Evolutionary conservation across 768 basidiomycete species (phyloP).

Genomic region (Russula abietina): DNA sequence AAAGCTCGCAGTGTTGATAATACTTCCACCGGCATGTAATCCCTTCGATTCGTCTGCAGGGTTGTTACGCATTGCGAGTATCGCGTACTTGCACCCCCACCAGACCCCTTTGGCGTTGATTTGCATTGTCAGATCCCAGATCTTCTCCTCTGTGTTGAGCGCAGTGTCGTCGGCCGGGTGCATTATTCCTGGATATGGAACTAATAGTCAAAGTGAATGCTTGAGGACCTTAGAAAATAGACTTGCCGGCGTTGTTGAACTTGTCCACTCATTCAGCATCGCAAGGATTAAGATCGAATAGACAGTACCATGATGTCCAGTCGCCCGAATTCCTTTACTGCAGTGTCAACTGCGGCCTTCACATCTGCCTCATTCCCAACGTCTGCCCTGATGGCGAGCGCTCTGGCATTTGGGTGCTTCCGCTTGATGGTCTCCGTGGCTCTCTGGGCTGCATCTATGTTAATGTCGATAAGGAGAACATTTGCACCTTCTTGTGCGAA

Average conservation of each 20-base stretch:
- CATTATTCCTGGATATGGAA: conserved; percentile 75
- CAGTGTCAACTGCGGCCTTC: conserved; percentile 70
- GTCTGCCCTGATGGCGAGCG: conserved; percentile 70
- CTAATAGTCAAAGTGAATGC: background rate
- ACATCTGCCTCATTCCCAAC: conserved; percentile 86
- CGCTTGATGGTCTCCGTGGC: conserved; percentile 56
- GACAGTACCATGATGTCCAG: conserved; percentile 84
- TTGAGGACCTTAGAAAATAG: background rate
- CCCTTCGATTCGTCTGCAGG: conserved; percentile 75
- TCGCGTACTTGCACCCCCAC: conserved; percentile 99
- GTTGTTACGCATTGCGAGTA: conserved; percentile 93
- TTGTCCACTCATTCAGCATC: conserved; percentile 30
- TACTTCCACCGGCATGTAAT: conserved; percentile 76
- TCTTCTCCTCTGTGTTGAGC: conserved; percentile 90
- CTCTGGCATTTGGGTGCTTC: conserved; percentile 63
- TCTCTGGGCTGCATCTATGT: conserved; percentile 63
- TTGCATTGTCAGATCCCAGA: conserved; percentile 92
- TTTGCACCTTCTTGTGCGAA: conserved; percentile 95
- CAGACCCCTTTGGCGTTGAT: conserved; percentile 98
- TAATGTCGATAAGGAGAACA: conserved; percentile 85
- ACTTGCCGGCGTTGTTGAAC: conserved; percentile 89
- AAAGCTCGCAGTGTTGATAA: conserved; percentile 98
- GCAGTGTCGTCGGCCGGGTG: conserved; percentile 93
- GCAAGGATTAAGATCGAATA: background rate
- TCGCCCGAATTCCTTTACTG: conserved; percentile 83